Conservation (phyloP, 163 green algal species). For the Scenedesmus sp. region DNA sequence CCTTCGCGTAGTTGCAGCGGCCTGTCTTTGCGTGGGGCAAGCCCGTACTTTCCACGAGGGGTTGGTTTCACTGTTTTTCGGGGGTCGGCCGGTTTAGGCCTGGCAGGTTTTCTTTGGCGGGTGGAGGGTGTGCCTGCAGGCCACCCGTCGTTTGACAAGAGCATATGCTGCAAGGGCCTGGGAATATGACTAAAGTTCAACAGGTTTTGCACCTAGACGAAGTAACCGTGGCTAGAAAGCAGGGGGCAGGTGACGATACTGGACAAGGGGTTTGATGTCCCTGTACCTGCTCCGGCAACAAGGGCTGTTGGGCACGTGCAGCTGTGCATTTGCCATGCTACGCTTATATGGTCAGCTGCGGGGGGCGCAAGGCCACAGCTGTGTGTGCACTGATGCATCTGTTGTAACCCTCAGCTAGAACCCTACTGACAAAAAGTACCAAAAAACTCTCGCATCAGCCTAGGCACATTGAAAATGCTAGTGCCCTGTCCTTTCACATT, state of each 20-base stretch:
- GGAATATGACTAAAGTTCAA: neutral
- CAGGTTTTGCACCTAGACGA: too few relatives aligned
- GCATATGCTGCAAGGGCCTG: neutral
- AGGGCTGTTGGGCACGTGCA: too few relatives aligned
- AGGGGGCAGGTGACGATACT: neutral
- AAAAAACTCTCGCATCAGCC: too few relatives aligned
- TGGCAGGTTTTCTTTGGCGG: neutral
- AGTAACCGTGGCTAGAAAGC: neutral
- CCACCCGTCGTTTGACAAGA: neutral
- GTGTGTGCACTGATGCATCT: too few relatives aligned
- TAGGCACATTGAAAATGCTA: too few relatives aligned
- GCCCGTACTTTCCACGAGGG: conserved; percentile 36
- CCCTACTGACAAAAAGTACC: too few relatives aligned
- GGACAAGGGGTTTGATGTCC: neutral
- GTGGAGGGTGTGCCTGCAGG: neutral
- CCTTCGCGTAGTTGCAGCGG: neutral
- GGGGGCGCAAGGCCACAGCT: too few relatives aligned
- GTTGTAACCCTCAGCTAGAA: too few relatives aligned
- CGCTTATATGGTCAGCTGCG: too few relatives aligned
- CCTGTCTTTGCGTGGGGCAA: neutral
- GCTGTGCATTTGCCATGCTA: too few relatives aligned
- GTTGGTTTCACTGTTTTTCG: conserved; percentile 16
- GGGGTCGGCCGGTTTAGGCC: conserved; percentile 8
- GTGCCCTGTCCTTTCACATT: too few relatives aligned
- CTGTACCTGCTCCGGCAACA: too few relatives aligned